Percentiles rank a stretch among this genome's conserved stretches.
phyloP scores from a whole-genome alignment of 2,329 filamentous ascomycete genomes.

The Trichoderma polysporum region DNA sequence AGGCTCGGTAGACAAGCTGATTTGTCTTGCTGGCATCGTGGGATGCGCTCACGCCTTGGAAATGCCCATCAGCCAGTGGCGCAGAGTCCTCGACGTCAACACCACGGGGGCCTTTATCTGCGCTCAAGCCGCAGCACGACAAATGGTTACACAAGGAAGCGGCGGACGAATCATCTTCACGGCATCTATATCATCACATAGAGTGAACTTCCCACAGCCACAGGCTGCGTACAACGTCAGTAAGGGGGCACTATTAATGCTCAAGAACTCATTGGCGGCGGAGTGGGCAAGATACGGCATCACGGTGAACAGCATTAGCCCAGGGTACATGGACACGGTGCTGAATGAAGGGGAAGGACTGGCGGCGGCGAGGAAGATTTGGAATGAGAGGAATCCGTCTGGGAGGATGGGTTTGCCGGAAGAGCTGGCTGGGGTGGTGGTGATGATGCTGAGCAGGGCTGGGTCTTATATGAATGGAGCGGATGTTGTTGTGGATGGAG shows the following conservation, averaged over 20 bases:
- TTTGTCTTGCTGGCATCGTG: constrained; percentile 60
- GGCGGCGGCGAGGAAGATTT: constrained; percentile 51
- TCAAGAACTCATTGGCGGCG: constrained; percentile 65
- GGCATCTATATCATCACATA: constrained; percentile 66
- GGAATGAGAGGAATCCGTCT: constrained; percentile 60
- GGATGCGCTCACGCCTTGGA: constrained; percentile 60
- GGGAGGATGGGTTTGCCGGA: constrained; percentile 64
- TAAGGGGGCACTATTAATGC: constrained; percentile 64
- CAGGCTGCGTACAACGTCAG: constrained; percentile 71
- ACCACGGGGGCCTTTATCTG: constrained; percentile 68
- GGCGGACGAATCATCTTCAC: constrained; percentile 66
- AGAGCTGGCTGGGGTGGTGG: constrained; percentile 62
- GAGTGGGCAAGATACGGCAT: constrained; percentile 74
- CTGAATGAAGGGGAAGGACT: constrained; percentile 66
- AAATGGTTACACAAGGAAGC: constrained; percentile 51
- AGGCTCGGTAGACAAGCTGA: constrained; percentile 27
- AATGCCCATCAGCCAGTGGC: constrained; percentile 47
- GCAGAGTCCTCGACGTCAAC: constrained; percentile 67
- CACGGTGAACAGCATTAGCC: constrained; percentile 66
- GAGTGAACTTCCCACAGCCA: constrained; percentile 70
- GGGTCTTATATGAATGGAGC: constrained; percentile 68
- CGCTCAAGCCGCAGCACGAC: constrained; percentile 59
- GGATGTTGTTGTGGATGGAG: constrained; percentile 65
- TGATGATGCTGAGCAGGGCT: constrained; percentile 59
- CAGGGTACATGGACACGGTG: constrained; percentile 77